Conservation (phyloP, 108 stramenopile genomes). For the Discostella pseudostelligera region DNA sequence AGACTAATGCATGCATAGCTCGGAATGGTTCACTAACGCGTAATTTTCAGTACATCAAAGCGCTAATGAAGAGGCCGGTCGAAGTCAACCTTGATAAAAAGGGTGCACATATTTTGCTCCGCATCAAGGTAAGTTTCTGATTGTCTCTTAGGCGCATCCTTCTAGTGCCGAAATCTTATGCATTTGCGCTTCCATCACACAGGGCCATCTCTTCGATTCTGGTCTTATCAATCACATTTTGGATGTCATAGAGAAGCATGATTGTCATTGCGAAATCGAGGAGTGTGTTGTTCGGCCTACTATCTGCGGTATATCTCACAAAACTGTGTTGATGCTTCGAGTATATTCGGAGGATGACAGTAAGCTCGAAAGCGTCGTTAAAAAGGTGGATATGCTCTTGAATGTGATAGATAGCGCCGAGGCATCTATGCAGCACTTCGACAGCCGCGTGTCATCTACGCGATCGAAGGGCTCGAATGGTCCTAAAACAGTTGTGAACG, state of each 20-base stretch:
- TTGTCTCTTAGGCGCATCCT: background rate
- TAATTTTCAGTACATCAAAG: conserved; percentile 52
- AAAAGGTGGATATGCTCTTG: conserved; percentile 51
- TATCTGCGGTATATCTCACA: conserved; percentile 27
- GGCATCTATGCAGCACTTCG: conserved; percentile 51
- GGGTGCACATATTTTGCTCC: conserved; percentile 31
- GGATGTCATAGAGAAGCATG: conserved; percentile 64
- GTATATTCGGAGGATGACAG: conserved; percentile 42
- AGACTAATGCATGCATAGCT: conserved; percentile 52
- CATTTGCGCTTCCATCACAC: background rate
- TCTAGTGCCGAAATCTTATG: background rate
- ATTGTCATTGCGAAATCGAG: conserved; percentile 62
- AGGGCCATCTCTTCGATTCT: conserved; percentile 71
- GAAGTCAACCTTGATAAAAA: conserved; percentile 6
- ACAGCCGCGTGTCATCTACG: conserved; percentile 12
- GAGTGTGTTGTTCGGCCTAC: conserved; percentile 54
- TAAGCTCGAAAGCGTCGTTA: conserved; percentile 38
- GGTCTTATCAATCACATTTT: conserved; percentile 84
- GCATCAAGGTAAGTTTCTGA: conserved; percentile 17
- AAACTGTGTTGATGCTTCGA: conserved; percentile 47
- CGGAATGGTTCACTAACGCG: conserved; percentile 42
- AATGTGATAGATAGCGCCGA: conserved; percentile 55
- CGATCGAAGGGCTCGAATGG: conserved; percentile 4
- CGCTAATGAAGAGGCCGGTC: conserved; percentile 37
- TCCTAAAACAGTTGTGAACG: conserved; percentile 24